A percentile compares a stretch with the other conserved stretches of the same genome.
phyloP scores from a whole-genome alignment of 108 stramenopile genomes.

The Nitzschia putrida region DNA sequence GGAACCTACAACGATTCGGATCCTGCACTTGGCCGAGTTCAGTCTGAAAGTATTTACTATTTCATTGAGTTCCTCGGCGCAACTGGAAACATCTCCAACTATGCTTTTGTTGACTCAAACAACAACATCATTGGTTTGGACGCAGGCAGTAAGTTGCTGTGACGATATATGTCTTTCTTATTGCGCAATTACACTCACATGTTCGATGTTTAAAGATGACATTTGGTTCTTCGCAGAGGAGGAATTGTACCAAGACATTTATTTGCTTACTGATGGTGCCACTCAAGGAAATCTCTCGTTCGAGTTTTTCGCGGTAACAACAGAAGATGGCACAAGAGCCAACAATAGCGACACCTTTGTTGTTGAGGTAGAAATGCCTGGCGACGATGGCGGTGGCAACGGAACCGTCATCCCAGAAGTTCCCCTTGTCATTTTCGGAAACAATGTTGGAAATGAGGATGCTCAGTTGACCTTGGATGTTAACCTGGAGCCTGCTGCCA shows the following conservation, averaged over 20 bases:
- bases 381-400: not conserved
- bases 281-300: constrained; percentile 3
- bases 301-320: not conserved
- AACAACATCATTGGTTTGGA: constrained; percentile 12
- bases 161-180: not conserved
- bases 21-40: not conserved
- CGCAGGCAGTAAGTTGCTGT: constrained; percentile 3
- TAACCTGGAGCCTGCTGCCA: not conserved
- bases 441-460: constrained; percentile 2
- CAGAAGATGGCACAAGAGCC: constrained; percentile 17
- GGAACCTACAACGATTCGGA: constrained; percentile 13
- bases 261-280: not conserved
- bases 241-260: constrained; percentile 12
- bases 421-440: not conserved
- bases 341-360: not conserved
- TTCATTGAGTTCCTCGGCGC: not conserved
- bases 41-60: constrained; percentile 11
- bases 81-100: not conserved
- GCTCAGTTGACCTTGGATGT: not conserved
- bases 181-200: not conserved
- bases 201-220: not conserved
- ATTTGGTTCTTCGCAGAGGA: constrained; percentile 6
- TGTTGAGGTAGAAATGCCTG: not conserved
- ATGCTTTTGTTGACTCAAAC: constrained; percentile 4
- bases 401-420: not conserved